These are phyloP conservation scores for Goniomonas avonlea DNA, from an alignment of 78 protist genomes.

Conservation along the genomic window DNA sequence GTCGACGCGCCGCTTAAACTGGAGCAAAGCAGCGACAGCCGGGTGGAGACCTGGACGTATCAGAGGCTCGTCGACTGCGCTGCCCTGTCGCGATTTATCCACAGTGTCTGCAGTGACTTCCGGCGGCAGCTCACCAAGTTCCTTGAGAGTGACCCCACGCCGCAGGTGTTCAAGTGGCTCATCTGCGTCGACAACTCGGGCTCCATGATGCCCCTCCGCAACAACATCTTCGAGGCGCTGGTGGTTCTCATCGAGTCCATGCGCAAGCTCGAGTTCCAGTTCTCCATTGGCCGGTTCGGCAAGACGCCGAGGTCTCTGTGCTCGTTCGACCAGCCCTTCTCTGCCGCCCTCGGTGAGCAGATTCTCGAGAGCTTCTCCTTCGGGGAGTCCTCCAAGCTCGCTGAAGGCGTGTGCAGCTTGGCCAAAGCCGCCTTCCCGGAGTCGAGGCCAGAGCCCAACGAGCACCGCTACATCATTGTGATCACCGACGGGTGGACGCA, in stretches of 20 bases:
- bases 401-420: neutral
- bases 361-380: neutral
- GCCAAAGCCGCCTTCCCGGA: neutral
- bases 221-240: neutral
- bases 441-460: neutral
- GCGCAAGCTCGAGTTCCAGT: neutral
- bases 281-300: neutral
- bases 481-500: neutral
- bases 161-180: neutral
- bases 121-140: neutral
- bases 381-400: neutral
- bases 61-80: neutral
- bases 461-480: neutral
- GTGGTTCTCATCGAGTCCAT: neutral
- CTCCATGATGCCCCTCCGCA: neutral
- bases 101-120: neutral
- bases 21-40: too few species aligned
- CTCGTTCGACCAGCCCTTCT: neutral
- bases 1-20: too few species aligned
- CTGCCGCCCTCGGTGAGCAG: neutral
- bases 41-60: neutral
- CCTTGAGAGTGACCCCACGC: neutral
- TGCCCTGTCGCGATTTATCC: neutral
- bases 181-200: neutral
- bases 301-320: neutral